A percentile compares a stretch with the other conserved stretches of the same genome.
Conservation (phyloP, 2,329 filamentous ascomycete genomes). For the Pseudogymnoascus sp. region DNA sequence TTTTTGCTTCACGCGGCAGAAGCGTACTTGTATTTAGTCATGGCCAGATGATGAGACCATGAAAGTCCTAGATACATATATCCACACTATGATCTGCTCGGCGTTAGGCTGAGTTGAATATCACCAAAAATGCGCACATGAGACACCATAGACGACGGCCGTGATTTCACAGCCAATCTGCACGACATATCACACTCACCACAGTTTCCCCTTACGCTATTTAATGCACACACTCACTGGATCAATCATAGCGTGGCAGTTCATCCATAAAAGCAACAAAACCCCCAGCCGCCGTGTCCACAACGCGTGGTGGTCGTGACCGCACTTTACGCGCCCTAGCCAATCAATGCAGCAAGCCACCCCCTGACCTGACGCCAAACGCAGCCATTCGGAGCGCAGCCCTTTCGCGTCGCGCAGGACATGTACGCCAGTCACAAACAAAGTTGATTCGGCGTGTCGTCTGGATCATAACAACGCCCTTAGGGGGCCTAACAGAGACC, state of each 20-base stretch:
- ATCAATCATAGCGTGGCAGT: not conserved
- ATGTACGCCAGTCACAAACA: not conserved
- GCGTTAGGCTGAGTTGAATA: not conserved
- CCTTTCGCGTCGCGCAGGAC: not conserved
- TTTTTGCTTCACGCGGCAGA: not conserved
- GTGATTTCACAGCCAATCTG: not conserved
- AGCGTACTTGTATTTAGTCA: slow-evolving; percentile 2
- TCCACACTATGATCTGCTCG: not conserved
- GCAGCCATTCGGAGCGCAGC: slow-evolving; percentile 1
- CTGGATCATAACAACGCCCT: slow-evolving; percentile 4
- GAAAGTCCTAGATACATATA: slow-evolving; percentile 2
- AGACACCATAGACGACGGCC: not conserved
- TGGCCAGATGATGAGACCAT: not conserved
- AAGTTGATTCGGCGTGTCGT: not conserved
- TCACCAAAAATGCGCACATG: not conserved
- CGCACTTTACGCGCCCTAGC: slow-evolving; percentile 1
- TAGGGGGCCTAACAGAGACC: not conserved
- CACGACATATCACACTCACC: not conserved
- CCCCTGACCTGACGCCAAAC: slow-evolving; percentile 7
- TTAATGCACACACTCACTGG: not conserved
- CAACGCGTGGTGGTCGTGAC: slow-evolving; percentile 10
- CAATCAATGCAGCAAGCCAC: slow-evolving; percentile 2
- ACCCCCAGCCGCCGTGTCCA: not conserved
- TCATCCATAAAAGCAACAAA: not conserved
- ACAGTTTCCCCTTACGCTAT: not conserved